Base-by-base conservation (phyloP, 331 rosid species). In the Rhamnella rubrinervis region DNA sequence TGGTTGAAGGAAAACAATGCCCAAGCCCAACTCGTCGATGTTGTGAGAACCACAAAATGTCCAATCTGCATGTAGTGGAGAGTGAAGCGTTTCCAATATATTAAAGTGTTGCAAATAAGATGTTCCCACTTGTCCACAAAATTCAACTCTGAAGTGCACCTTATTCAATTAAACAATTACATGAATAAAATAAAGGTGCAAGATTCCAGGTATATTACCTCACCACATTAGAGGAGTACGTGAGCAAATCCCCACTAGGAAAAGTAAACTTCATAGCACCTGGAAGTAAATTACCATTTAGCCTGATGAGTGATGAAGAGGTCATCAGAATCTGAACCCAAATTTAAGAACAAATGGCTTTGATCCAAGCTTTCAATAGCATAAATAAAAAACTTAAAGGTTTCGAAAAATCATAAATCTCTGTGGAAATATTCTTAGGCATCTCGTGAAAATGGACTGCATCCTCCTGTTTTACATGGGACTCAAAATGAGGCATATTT, bases 11-110 rank as follows among this genome's bases (percentile, higher is more conserved):
- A 18, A 3, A 7, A 8, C 35, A 46, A 23, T 23, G 23, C 23
- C 23, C 23, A 23, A 38, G 67, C 47, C 53, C 5, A 18, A 56
- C 58, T 68, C 47, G 65, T 75, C 31, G 1, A 28, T 19, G 70
- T 31, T 37, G 2, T 19, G 47, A 17, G 75, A 61, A 41, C 75
- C 66, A 55, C 76, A 28, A 41, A 46, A 23, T 38, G 40, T 39
- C 69, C 71, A 4, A 59, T 69, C 49, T 56, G 67, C 71, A 75
- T 44, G 60, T 72, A 76, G 88, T 89, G 90, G 90, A 84, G 79
- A 59, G 74, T 73, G 83, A 81, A 77, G 63, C 69, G 74, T 63
- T 64, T 65, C 81, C 85, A 77, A 71, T 76, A 21, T 44, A 73
- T 31, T 15, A 17, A 31, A 53, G 57, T 31, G 79, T 74, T 86